Conservation (phyloP, 2,329 filamentous ascomycete species). For the Davidsoniella neocaledoniae region DNA sequence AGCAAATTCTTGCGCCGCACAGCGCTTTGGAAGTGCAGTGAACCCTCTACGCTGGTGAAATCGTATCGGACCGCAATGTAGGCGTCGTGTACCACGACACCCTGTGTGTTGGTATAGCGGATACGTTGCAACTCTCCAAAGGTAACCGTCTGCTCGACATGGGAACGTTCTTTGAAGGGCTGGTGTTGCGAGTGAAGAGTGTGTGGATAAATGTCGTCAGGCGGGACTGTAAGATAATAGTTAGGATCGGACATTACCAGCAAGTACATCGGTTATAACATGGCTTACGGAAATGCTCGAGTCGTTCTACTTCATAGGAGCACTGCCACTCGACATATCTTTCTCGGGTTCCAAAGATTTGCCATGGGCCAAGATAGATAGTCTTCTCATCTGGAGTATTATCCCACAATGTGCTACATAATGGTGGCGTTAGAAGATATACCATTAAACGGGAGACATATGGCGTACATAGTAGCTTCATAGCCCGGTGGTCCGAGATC, state of each 20-base stretch:
- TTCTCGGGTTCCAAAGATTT: slow-evolving; percentile 29
- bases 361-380: slow-evolving; percentile 37
- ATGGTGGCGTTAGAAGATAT: no score
- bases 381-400: slow-evolving; percentile 31
- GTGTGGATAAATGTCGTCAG: slow-evolving; percentile 19
- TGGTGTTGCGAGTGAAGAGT: slow-evolving; percentile 34
- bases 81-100: slow-evolving; percentile 31
- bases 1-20: slow-evolving; percentile 30
- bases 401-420: slow-evolving; percentile 31
- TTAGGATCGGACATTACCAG: slow-evolving; percentile 17
- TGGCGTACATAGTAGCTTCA: slow-evolving; percentile 34
- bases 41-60: slow-evolving; percentile 31
- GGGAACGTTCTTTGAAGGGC: slow-evolving; percentile 31
- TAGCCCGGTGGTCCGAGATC: slow-evolving; percentile 37
- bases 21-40: slow-evolving; percentile 32
- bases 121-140: slow-evolving; percentile 32
- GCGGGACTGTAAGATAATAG: no score
- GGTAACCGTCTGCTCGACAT: slow-evolving; percentile 32
- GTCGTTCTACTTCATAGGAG: slow-evolving; percentile 33
- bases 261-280: slow-evolving; percentile 4
- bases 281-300: slow-evolving; percentile 34
- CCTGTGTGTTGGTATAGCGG: slow-evolving; percentile 30
- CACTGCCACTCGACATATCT: slow-evolving; percentile 36
- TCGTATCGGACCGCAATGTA: slow-evolving; percentile 32
- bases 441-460: not conserved